Evolutionary conservation across 2,329 filamentous ascomycete genomes (phyloP).

Genomic region (Ceratocystis albifundus): DNA sequence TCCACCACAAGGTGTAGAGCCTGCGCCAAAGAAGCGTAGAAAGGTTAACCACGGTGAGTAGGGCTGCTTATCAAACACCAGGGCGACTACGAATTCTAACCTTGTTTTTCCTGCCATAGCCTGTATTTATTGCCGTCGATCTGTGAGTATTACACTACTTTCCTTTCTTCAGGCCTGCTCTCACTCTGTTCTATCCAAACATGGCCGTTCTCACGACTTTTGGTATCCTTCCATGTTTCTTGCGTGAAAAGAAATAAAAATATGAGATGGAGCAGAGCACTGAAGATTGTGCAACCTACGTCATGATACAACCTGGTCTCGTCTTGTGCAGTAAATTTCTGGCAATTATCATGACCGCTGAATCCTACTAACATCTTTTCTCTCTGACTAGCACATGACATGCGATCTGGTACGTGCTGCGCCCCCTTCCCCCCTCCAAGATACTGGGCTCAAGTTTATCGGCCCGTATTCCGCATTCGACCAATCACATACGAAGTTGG

Average conservation of each 20-base stretch:
- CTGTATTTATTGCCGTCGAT: conserved; percentile 81
- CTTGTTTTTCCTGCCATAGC: conserved; percentile 45
- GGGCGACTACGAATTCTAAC: conserved; percentile 23
- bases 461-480: neutral
- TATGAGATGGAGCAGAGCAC: neutral
- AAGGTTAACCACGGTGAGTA: conserved; percentile 78
- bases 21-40: conserved; percentile 62
- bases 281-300: neutral
- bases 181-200: neutral
- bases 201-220: neutral
- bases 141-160: conserved; percentile 50
- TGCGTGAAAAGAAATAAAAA: neutral
- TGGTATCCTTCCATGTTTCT: neutral
- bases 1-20: conserved; percentile 14
- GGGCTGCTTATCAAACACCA: conserved; percentile 2
- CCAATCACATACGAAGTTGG: neutral
- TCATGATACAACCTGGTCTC: neutral
- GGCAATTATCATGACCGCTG: neutral
- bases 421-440: neutral
- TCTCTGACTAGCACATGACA: conserved; percentile 61
- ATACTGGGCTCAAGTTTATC: neutral
- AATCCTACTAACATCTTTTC: conserved; percentile 16
- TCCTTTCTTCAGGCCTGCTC: neutral
- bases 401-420: conserved; percentile 67
- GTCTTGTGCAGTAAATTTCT: neutral